Conservation (phyloP, 2,329 filamentous ascomycete genomes). For the Colletotrichum tropicicola region DNA sequence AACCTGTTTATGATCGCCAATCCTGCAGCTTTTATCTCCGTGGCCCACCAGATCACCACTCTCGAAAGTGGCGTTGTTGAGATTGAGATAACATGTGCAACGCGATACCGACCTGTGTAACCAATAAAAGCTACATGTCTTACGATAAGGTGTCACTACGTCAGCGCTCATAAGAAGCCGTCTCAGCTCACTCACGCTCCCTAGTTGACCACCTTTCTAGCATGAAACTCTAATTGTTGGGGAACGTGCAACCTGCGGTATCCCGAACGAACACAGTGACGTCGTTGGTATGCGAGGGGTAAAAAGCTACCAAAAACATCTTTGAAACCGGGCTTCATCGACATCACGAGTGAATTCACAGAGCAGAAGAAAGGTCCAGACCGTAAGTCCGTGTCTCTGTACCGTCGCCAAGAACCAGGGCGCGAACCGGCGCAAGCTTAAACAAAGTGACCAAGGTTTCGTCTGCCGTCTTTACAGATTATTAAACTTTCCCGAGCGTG, state of each 20-base stretch:
- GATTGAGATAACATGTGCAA: conserved; percentile 2
- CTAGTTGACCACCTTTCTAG: conserved; percentile 2
- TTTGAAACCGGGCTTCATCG: too few relatives aligned
- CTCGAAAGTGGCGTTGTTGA: background rate
- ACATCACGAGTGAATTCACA: too few relatives aligned
- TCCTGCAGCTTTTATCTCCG: background rate
- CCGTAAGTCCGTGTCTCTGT: too few relatives aligned
- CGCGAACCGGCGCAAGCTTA: background rate
- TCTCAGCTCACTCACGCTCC: background rate
- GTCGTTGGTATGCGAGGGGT: conserved; percentile 1
- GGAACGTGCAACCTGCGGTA: conserved; percentile 16
- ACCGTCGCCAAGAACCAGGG: too few relatives aligned
- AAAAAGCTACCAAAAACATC: too few relatives aligned
- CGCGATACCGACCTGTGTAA: background rate
- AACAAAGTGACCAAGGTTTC: background rate
- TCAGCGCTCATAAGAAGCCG: background rate
- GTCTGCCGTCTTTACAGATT: background rate
- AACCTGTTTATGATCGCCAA: background rate
- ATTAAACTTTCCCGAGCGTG: background rate
- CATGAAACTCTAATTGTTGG: conserved; percentile 13
- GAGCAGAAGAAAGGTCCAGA: too few relatives aligned
- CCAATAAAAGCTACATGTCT: background rate
- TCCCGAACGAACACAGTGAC: background rate
- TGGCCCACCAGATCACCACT: background rate
- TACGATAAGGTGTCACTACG: conserved; percentile 1